Conservation (phyloP, 2,329 filamentous ascomycete species). For the Calonectria hawksworthii region DNA sequence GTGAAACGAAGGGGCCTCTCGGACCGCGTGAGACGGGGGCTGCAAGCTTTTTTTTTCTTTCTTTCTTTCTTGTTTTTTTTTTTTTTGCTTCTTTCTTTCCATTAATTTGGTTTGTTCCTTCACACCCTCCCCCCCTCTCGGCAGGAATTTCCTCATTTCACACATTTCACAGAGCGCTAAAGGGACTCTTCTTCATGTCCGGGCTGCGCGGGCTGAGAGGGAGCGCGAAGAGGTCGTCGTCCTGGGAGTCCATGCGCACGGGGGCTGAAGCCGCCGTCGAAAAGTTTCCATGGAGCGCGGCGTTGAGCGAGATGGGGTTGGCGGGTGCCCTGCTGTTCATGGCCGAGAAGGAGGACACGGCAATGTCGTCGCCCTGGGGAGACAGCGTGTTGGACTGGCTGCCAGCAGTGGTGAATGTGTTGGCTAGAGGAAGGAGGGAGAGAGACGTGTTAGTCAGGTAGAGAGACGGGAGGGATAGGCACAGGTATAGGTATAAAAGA, state of each 20-base stretch:
- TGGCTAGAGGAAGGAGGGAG: conserved; percentile 42
- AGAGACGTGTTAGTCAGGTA: conserved; percentile 24
- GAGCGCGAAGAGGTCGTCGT: conserved; percentile 87
- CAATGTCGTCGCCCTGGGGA: conserved; percentile 50
- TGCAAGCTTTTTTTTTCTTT: neutral
- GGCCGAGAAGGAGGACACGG: conserved; percentile 53
- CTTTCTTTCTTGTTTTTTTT: neutral
- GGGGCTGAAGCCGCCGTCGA: conserved; percentile 33
- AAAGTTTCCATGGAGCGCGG: conserved; percentile 46
- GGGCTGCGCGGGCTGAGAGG: conserved; percentile 89
- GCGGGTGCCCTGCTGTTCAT: conserved; percentile 43
- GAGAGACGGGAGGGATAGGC: conserved; percentile 20
- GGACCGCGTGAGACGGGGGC: neutral
- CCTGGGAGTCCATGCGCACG: conserved; percentile 37
- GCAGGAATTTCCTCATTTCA: neutral
- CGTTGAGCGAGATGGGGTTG: conserved; percentile 52
- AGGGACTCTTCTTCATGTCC: conserved; percentile 88
- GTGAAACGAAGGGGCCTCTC: neutral
- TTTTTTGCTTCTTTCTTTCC: neutral
- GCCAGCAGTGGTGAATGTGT: conserved; percentile 51
- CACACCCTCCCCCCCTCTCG: neutral
- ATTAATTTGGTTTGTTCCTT: neutral
- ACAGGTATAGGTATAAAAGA: conserved; percentile 14
- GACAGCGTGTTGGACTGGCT: conserved; percentile 52
- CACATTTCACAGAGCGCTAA: conserved; percentile 67